A percentile compares a stretch with the other conserved stretches of the same genome.
Evolutionary conservation across 2,329 filamentous ascomycete genomes (phyloP).

Genomic region (Verticillium klebahnii): DNA sequence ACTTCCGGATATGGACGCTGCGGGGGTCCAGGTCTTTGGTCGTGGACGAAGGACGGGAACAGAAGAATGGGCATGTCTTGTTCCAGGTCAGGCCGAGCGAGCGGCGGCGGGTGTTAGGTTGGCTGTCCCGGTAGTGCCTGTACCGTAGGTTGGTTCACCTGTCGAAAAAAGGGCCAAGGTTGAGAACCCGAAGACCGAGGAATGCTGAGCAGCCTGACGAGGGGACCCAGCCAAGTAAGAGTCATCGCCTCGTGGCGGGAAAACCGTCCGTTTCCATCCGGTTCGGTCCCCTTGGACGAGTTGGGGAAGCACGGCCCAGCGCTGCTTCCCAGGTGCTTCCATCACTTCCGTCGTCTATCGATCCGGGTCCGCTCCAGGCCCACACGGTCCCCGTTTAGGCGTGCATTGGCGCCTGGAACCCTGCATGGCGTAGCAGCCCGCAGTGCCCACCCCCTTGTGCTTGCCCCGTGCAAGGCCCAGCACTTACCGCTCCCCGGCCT

Average conservation of each 20-base stretch:
- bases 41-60: neutral
- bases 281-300: neutral
- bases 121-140: no score
- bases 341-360: neutral
- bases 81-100: neutral
- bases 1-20: neutral
- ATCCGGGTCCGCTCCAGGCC: neutral
- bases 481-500: neutral
- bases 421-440: neutral
- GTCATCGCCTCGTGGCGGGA: neutral
- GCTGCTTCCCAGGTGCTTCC: neutral
- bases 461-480: neutral
- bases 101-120: no score
- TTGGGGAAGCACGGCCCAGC: neutral
- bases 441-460: neutral
- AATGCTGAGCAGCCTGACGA: neutral
- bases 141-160: neutral
- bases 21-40: neutral
- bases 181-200: no score
- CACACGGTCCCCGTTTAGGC: slow-evolving; percentile 1
- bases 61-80: neutral
- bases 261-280: neutral
- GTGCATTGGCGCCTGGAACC: slow-evolving; percentile 1
- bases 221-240: neutral
- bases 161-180: neutral